A percentile compares a stretch with the other conserved stretches of the same genome.
These are phyloP conservation scores for Aspergillus sp. DNA, from an alignment of 2,329 filamentous ascomycete genomes.

Conservation along the genomic window DNA sequence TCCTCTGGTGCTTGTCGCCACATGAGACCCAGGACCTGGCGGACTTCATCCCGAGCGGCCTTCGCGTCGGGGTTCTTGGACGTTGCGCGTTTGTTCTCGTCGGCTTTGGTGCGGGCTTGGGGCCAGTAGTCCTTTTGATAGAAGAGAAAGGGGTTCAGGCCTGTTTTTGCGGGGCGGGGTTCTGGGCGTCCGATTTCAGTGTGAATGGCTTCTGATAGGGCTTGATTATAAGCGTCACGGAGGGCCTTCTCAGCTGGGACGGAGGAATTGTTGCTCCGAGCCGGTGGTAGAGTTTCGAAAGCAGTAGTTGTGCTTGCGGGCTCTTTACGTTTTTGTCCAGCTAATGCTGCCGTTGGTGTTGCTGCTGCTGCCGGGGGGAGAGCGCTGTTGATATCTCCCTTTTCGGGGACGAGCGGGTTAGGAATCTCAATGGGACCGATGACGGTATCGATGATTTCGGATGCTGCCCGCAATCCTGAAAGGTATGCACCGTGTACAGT, in stretches of 20 bases:
- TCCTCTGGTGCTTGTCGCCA: conserved; percentile 72
- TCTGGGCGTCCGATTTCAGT: conserved; percentile 65
- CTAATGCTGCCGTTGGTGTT: conserved; percentile 1
- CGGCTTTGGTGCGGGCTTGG: conserved; percentile 55
- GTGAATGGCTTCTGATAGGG: conserved; percentile 50
- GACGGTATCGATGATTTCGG: conserved; percentile 72
- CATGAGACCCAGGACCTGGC: conserved; percentile 76
- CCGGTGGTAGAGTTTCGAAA: conserved; percentile 5
- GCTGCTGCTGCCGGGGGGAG: conserved; percentile 11
- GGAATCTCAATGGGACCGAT: conserved; percentile 74
- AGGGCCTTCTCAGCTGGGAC: conserved; percentile 19
- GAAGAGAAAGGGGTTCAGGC: conserved; percentile 78
- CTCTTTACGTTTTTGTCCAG: conserved; percentile 19
- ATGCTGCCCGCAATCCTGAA: conserved; percentile 80
- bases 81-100: conserved; percentile 57
- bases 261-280: conserved; percentile 10
- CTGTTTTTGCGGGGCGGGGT: conserved; percentile 60
- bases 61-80: conserved; percentile 62
- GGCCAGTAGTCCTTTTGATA: conserved; percentile 72
- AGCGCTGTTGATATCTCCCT: conserved; percentile 32
- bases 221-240: conserved; percentile 48
- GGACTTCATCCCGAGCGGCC: conserved; percentile 62
- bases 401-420: conserved; percentile 63
- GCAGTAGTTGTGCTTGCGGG: conserved; percentile 5
- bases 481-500: conserved; percentile 96